Base-by-base conservation (phyloP, 2,329 filamentous ascomycete species). In the Harringtonia aguacate region DNA sequence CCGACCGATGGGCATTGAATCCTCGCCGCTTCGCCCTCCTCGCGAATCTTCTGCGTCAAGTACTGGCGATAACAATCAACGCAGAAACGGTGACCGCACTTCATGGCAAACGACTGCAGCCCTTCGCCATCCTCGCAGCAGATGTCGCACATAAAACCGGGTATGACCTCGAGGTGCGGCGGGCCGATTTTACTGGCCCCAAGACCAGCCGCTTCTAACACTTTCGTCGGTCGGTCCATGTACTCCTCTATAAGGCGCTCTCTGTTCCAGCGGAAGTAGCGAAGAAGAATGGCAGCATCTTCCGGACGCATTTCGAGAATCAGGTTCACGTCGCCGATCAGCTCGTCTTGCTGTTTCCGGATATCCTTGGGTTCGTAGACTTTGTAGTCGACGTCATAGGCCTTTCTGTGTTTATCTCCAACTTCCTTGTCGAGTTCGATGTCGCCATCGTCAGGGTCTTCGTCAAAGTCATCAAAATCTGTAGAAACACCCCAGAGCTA, bases 261-360 rank as follows among this genome's bases (percentile, higher is more conserved):
- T 61, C 95, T 92, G 63, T 97, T 97, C 92, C 92, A 98, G 57
- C 88, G 77, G 54, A 86, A 86, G 63, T 92, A 78, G 38, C 92
- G 83, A 47, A 98, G 70, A 34, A 98, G 71, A 43, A 98, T 95
- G 21, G 89, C 90, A 0, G 86, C 81, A 50, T 92, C 86, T 63
- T 97, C 92, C 55, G 86, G 84, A 15, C 85, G 80, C 58, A 95
- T 81, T 47, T 89, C 86, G 30, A 98, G 73, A 50, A 98, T 90
- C 69, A 83, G 84, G 50, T 92, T 88, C 48, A 97, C 88, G 59
- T 97, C 89, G 53, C 83, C 74, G 54, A 98, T 78, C 64, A 95
- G 84, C 44, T 81, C 77, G 55, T 89, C 79, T 61, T 98, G 92
- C 57, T 94, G 85, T 29, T 67, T 72, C 58, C 92, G 81, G 46